Evolutionary conservation across 768 basidiomycete species (phyloP), one percentile per base, ranked within the genome.

Genomic region (Lanmaoa rubissima): DNA sequence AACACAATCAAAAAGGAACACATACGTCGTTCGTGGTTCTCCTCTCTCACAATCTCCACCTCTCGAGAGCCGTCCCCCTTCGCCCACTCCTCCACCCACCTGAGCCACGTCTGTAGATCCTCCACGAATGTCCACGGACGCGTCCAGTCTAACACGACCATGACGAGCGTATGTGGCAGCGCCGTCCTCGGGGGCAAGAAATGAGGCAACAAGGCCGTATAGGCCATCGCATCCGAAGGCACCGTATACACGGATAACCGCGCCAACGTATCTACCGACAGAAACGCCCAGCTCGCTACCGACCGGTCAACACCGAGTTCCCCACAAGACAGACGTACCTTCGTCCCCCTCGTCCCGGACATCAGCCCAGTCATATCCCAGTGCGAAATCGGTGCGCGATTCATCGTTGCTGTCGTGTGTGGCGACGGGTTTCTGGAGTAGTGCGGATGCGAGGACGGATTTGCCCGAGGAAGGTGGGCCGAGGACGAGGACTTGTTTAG

Each of bases 91-190:
- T 96, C 92, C 7, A 97, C 79, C 91, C 94, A 94, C 45, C 69
- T 73, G 46, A 98, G 74, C 96, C 96, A 98, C 45, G 75, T 81
- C 58, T 90, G 77, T 11, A 99, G 74, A 65, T 98, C 89, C 14
- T 88, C 83, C 2, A 97, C 75, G 70, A 98, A 98, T 1, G 86
- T 83, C 85, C 92, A 95, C 1, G 96, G 96, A 61, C 83, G 83
- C 62, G 94, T 96, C 96, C 97, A 99, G 71, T 99, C 96, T 11
- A 99, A 76, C 0, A 87, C 84, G 63, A 98, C 89, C 65, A 97
- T 75, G 44, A 94, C 84, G 32, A 92, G 76, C 0, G 89, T 88
- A 60, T 92, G 86, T 3, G 82, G 80, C 13, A 92, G 72, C 7
- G 83, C 76, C 31, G 80, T 75, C 54, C 83, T 78, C 1, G 92